phyloP scores from a whole-genome alignment of 2,329 filamentous ascomycete species.

The Fusarium drepaniforme region DNA sequence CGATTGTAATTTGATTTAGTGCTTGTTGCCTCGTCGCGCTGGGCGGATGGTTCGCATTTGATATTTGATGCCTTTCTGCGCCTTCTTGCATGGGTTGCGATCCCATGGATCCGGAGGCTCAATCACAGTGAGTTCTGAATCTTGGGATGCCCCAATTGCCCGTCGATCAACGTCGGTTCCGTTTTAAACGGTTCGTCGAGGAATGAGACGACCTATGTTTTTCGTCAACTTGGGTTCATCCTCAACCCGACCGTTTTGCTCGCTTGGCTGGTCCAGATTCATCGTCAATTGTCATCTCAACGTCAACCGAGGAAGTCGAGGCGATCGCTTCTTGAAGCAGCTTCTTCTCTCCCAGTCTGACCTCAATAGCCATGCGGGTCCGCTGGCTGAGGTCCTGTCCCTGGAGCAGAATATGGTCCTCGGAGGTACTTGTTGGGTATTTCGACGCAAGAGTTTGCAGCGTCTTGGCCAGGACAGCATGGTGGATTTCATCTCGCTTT shows the following conservation, averaged over 20 bases:
- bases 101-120: slow-evolving; percentile 1
- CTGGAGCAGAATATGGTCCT: slow-evolving; percentile 56
- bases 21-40: slow-evolving; percentile 28
- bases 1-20: slow-evolving; percentile 26
- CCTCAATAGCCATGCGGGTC: slow-evolving; percentile 71
- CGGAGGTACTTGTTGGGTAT: slow-evolving; percentile 56
- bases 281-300: slow-evolving; percentile 44
- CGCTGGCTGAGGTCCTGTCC: slow-evolving; percentile 48
- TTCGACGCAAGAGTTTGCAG: slow-evolving; percentile 54
- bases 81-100: slow-evolving; percentile 35
- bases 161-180: not conserved
- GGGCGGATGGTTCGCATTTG: slow-evolving; percentile 29
- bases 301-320: slow-evolving; percentile 44
- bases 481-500: slow-evolving; percentile 60
- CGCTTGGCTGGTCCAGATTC: slow-evolving; percentile 47
- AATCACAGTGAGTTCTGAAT: not conserved
- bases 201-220: not conserved
- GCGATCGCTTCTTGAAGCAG: slow-evolving; percentile 68
- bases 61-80: slow-evolving; percentile 28
- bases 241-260: slow-evolving; percentile 41
- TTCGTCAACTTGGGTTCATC: not conserved
- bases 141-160: not conserved
- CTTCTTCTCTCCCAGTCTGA: slow-evolving; percentile 79
- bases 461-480: slow-evolving; percentile 54
- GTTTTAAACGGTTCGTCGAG: not conserved